These are phyloP conservation scores for Pythium brachiatum DNA, from an alignment of 352 stramenopile genomes.

Conservation along the genomic window DNA sequence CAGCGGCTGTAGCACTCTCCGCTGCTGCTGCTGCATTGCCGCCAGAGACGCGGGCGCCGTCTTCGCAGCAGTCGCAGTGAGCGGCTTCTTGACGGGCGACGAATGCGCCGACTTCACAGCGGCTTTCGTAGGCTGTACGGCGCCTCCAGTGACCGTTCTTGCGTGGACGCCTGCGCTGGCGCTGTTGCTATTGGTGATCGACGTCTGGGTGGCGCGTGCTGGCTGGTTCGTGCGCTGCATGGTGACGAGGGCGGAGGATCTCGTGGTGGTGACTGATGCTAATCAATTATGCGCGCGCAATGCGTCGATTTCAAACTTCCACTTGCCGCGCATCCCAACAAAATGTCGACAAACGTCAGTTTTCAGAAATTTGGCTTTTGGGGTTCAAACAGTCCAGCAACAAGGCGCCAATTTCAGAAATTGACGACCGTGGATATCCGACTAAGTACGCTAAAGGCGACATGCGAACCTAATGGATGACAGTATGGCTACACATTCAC, in stretches of 20 bases:
- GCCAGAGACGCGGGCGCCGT: no score
- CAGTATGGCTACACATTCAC: no score
- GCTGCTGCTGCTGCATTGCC: no score
- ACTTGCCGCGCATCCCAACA: not conserved
- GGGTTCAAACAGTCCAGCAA: not conserved
- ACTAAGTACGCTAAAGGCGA: not conserved
- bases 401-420: conserved; percentile 4
- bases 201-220: not conserved
- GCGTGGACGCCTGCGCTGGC: not conserved
- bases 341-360: conserved; percentile 4
- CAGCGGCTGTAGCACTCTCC: no score
- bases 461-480: no score
- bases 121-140: conserved; percentile 1
- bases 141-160: conserved; percentile 4
- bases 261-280: not conserved
- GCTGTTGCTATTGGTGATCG: not conserved
- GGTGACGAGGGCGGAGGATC: not conserved
- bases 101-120: not conserved
- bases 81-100: not conserved
- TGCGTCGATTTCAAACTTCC: conserved; percentile 10
- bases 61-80: no score
- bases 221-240: conserved; percentile 17
- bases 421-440: not conserved
- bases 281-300: conserved; percentile 2
- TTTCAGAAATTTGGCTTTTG: not conserved